Percentiles rank a stretch among this genome's conserved stretches.
phyloP scores from a whole-genome alignment of 805 yeast species.

The Wickerhamiella sorbophila region DNA sequence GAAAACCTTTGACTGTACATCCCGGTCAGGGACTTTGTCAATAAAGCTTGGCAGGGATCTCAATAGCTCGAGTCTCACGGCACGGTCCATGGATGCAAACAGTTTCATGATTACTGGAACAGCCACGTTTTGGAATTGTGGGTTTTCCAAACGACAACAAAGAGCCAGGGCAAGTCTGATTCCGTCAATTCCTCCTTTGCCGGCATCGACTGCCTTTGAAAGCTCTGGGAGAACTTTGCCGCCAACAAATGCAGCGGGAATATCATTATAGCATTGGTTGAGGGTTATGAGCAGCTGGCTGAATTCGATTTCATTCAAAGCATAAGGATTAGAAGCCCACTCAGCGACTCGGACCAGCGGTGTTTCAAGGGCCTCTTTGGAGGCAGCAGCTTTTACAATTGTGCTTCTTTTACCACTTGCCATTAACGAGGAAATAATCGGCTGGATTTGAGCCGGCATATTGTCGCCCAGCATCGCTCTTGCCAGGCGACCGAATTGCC shows the following conservation, averaged over 20 bases:
- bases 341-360: constrained; percentile 38
- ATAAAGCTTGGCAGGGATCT: constrained; percentile 45
- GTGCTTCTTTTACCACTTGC: neutral
- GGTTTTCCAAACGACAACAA: constrained; percentile 19
- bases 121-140: constrained; percentile 23
- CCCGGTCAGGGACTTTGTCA: constrained; percentile 37
- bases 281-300: constrained; percentile 6
- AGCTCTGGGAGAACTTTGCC: constrained; percentile 61
- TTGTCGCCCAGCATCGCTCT: constrained; percentile 27
- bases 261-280: constrained; percentile 12
- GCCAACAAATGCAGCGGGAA: constrained; percentile 43
- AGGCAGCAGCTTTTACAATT: constrained; percentile 11
- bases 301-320: constrained; percentile 13
- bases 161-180: constrained; percentile 23
- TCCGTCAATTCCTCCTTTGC: constrained; percentile 21
- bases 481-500: constrained; percentile 44
- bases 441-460: constrained; percentile 9
- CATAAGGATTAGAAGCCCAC: constrained; percentile 38
- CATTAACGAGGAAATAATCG: constrained; percentile 2
- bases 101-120: constrained; percentile 53
- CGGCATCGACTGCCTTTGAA: constrained; percentile 19
- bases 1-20: constrained; percentile 57
- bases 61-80: constrained; percentile 58
- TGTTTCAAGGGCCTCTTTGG: constrained; percentile 24
- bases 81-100: constrained; percentile 57